phyloP scores from a whole-genome alignment of 495 filamentous ascomycete species.

The Terfezia claveryi region DNA sequence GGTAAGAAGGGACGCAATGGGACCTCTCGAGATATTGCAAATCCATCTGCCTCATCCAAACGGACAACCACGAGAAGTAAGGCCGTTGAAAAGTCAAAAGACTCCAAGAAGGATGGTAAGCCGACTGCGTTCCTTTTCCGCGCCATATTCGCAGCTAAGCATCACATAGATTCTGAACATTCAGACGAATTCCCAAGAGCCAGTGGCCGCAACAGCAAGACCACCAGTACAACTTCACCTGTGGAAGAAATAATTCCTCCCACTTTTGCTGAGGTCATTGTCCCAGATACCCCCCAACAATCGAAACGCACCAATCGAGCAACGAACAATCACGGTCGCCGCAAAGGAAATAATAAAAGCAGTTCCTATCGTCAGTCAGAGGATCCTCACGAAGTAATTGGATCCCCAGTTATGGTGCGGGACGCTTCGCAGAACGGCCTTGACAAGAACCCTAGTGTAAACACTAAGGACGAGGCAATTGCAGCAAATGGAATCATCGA shows the following conservation, averaged over 20 bases:
- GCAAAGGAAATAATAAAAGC: constrained; percentile 28
- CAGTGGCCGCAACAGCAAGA: constrained; percentile 8
- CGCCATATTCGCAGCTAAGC: not conserved
- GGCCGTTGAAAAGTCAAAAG: constrained; percentile 14
- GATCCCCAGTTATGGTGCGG: constrained; percentile 20
- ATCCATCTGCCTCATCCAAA: constrained; percentile 10
- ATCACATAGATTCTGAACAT: constrained; percentile 16
- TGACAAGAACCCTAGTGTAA: constrained; percentile 12
- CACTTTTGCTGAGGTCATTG: constrained; percentile 4
- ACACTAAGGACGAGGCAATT: constrained; percentile 1
- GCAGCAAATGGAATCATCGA: constrained; percentile 5
- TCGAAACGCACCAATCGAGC: not conserved
- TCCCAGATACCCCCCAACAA: constrained; percentile 15
- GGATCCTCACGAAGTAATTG: constrained; percentile 21
- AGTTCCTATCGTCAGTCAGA: constrained; percentile 18
- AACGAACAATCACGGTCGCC: constrained; percentile 13
- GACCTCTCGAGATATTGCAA: constrained; percentile 7
- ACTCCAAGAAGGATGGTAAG: constrained; percentile 19
- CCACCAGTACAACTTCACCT: not conserved
- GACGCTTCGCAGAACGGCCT: constrained; percentile 14
- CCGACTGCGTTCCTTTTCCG: not conserved
- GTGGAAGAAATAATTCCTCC: constrained; percentile 11
- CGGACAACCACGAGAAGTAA: constrained; percentile 17
- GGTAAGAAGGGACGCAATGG: constrained; percentile 14
- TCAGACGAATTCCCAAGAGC: constrained; percentile 19